Conservation (phyloP, 2,329 filamentous ascomycete species). For the Aspergillus quadricinctus region DNA sequence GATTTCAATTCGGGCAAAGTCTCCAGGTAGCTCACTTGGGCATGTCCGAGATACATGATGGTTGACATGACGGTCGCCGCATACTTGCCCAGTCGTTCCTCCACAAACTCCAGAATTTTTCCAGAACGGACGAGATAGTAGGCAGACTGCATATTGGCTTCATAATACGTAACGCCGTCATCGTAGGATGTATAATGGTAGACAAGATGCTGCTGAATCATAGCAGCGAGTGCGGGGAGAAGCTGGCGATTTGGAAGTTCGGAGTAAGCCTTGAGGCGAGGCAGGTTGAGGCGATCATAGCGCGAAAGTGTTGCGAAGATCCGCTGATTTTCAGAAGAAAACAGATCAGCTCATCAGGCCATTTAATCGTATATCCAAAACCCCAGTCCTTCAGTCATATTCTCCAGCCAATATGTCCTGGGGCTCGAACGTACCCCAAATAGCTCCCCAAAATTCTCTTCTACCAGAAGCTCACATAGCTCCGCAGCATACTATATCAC, state of each 20-base stretch:
- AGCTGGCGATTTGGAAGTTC: conserved; percentile 70
- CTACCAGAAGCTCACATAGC: conserved; percentile 84
- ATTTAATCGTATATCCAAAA: background rate
- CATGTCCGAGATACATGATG: conserved; percentile 72
- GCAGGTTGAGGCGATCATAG: conserved; percentile 70
- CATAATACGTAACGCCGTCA: conserved; percentile 67
- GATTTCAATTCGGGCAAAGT: conserved; percentile 32
- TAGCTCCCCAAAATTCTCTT: conserved; percentile 86
- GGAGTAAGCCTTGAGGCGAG: conserved; percentile 66
- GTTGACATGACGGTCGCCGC: conserved; percentile 72
- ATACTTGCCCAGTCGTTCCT: conserved; percentile 67
- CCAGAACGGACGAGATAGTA: conserved; percentile 79
- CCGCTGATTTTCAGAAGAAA: conserved; percentile 53
- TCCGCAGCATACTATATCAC: conserved; percentile 64
- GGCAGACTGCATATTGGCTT: conserved; percentile 73
- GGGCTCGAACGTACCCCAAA: conserved; percentile 65
- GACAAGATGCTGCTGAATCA: conserved; percentile 84
- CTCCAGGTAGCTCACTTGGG: conserved; percentile 49
- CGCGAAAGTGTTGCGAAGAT: conserved; percentile 76
- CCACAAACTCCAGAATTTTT: conserved; percentile 73
- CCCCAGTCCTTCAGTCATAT: background rate
- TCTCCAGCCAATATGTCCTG: background rate
- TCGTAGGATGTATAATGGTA: conserved; percentile 65
- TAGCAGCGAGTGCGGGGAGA: conserved; percentile 73
- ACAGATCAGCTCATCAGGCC: background rate